These are phyloP conservation scores for Fusarium secorum DNA, from an alignment of 2,329 filamentous ascomycete genomes.

Conservation along the genomic window DNA sequence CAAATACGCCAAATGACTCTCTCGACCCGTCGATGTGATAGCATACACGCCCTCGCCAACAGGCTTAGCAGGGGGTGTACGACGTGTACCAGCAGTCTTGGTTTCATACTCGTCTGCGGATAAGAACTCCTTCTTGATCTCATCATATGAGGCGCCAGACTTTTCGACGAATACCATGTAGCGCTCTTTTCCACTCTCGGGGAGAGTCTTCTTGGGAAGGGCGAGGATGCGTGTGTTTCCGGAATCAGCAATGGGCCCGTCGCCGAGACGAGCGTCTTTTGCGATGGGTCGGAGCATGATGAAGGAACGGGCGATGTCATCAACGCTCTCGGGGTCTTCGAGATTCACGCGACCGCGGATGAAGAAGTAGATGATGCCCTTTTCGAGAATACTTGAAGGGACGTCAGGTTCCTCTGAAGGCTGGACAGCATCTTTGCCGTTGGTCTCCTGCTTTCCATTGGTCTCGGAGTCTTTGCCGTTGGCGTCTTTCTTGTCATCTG, in stretches of 20 bases:
- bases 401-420: constrained; percentile 41
- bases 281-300: constrained; percentile 80
- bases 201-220: constrained; percentile 85
- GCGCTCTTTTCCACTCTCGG: constrained; percentile 70
- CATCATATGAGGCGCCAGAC: constrained; percentile 67
- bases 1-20: constrained; percentile 82
- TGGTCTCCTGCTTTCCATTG: not conserved
- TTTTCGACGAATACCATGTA: constrained; percentile 90
- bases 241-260: constrained; percentile 56
- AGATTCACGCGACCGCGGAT: constrained; percentile 79
- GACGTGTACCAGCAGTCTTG: constrained; percentile 74
- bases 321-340: constrained; percentile 71
- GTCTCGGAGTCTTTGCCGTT: constrained; percentile 4
- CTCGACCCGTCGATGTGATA: constrained; percentile 74
- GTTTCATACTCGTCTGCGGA: constrained; percentile 74
- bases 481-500: not conserved
- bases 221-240: constrained; percentile 76
- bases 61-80: constrained; percentile 73
- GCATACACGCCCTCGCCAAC: constrained; percentile 89
- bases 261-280: constrained; percentile 67
- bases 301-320: constrained; percentile 80
- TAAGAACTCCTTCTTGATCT: constrained; percentile 78
- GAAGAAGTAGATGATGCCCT: constrained; percentile 92
- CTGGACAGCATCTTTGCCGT: constrained; percentile 29
- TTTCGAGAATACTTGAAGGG: constrained; percentile 74